These are phyloP conservation scores for Symbiodinium pilosum DNA, from an alignment of 73 alveolate species.

Conservation along the genomic window DNA sequence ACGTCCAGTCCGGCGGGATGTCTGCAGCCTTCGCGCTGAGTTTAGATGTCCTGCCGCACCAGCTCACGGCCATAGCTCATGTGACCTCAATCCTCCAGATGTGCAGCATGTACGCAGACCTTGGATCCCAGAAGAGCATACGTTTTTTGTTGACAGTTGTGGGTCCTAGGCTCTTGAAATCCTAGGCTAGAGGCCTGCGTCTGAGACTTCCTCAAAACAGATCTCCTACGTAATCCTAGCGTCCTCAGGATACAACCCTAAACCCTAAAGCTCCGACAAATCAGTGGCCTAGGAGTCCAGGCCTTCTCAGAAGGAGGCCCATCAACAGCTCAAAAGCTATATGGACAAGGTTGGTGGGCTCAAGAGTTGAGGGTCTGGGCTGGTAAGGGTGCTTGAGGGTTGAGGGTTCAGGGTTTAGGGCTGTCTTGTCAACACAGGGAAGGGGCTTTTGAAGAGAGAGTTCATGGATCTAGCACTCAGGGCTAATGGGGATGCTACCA, in stretches of 20 bases:
- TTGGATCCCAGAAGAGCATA: not conserved
- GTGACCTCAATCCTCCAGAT: slow-evolving; percentile 63
- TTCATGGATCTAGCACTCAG: no score
- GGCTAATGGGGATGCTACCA: no score
- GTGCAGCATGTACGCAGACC: slow-evolving; percentile 37
- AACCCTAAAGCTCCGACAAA: no score
- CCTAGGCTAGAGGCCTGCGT: not conserved
- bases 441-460: no score
- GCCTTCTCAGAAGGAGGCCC: slow-evolving; percentile 55
- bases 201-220: not conserved
- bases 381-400: no score
- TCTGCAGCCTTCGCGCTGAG: slow-evolving; percentile 49
- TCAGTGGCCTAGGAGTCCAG: no score
- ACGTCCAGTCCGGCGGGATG: slow-evolving; percentile 39
- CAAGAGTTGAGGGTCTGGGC: no score
- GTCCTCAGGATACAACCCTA: no score
- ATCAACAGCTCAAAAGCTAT: slow-evolving; percentile 63
- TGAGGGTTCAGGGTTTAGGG: no score
- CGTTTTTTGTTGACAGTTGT: not conserved
- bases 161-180: not conserved
- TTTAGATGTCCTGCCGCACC: not conserved
- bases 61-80: slow-evolving; percentile 74
- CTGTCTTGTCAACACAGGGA: no score
- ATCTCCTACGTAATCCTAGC: not conserved
- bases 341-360: slow-evolving; percentile 39